phyloP scores from a whole-genome alignment of 2,329 filamentous ascomycete species.

The Verticillium longisporum region DNA sequence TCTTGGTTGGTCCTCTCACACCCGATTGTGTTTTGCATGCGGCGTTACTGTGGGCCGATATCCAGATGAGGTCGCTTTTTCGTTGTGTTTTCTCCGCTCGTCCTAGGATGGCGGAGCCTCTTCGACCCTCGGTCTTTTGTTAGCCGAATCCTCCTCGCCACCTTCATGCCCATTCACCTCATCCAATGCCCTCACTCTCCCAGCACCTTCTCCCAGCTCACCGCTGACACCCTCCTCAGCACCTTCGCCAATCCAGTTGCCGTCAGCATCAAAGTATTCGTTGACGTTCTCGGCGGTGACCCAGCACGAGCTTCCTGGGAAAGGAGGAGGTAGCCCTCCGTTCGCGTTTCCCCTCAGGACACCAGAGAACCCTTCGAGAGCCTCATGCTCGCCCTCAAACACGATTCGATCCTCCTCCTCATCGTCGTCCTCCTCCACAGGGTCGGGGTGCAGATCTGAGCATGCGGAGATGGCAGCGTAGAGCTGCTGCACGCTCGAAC shows the following conservation, averaged over 20 bases:
- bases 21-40: too few relatives aligned
- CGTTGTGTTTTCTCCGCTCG: not conserved
- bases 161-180: slow-evolving; percentile 40
- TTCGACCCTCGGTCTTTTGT: slow-evolving; percentile 40
- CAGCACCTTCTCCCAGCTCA: slow-evolving; percentile 57
- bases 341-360: slow-evolving; percentile 40
- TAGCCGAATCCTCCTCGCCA: slow-evolving; percentile 32
- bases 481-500: slow-evolving; percentile 32
- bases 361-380: slow-evolving; percentile 49
- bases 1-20: not conserved
- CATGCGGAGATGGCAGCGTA: slow-evolving; percentile 68
- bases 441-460: slow-evolving; percentile 70
- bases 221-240: slow-evolving; percentile 32
- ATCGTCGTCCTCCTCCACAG: slow-evolving; percentile 50
- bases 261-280: slow-evolving; percentile 74
- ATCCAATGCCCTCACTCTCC: slow-evolving; percentile 45
- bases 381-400: slow-evolving; percentile 50
- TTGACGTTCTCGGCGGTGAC: slow-evolving; percentile 89
- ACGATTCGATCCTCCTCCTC: slow-evolving; percentile 48
- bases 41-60: too few relatives aligned
- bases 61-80: too few relatives aligned
- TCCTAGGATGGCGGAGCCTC: not conserved
- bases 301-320: slow-evolving; percentile 72
- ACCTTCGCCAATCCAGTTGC: slow-evolving; percentile 61
- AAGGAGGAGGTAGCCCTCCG: slow-evolving; percentile 54